Evolutionary conservation across 208 protist species (phyloP).

Genomic region (Wallacemonas rigidus): DNA sequence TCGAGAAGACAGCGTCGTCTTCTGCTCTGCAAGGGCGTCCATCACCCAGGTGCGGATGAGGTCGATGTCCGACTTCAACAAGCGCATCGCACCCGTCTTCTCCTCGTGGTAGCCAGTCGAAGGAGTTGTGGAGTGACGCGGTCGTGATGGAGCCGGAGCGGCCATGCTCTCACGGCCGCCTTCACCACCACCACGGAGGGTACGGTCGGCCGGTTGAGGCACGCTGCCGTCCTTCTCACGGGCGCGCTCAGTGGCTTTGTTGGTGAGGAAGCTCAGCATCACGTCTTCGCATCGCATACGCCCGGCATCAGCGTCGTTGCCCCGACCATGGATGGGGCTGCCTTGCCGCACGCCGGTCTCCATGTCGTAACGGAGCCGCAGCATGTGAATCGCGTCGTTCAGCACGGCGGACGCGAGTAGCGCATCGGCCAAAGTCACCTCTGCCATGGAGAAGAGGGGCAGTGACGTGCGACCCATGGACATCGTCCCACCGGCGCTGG

Average conservation of each 20-base stretch:
- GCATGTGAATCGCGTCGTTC: slow-evolving; percentile 37
- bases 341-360: not conserved
- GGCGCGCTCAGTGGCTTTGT: not conserved
- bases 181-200: too few relatives aligned
- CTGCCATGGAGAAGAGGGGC: slow-evolving; percentile 24
- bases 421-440: slow-evolving; percentile 41
- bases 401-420: slow-evolving; percentile 59
- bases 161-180: too few relatives aligned
- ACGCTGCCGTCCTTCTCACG: slow-evolving; percentile 7
- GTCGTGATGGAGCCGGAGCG: too few relatives aligned
- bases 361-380: slow-evolving; percentile 15
- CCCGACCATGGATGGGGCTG: too few relatives aligned
- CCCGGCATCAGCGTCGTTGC: not conserved
- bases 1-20: too few relatives aligned
- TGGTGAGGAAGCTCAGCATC: not conserved
- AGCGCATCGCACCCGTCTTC: slow-evolving; percentile 1
- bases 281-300: not conserved
- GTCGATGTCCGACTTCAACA: slow-evolving; percentile 15
- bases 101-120: not conserved
- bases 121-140: not conserved
- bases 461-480: not conserved
- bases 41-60: slow-evolving; percentile 25
- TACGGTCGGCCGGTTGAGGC: not conserved
- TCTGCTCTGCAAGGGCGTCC: not conserved
- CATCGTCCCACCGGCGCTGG: not conserved